These are phyloP conservation scores for Cryphonectria nitschkei DNA, from an alignment of 2,329 filamentous ascomycete species.

Conservation along the genomic window DNA sequence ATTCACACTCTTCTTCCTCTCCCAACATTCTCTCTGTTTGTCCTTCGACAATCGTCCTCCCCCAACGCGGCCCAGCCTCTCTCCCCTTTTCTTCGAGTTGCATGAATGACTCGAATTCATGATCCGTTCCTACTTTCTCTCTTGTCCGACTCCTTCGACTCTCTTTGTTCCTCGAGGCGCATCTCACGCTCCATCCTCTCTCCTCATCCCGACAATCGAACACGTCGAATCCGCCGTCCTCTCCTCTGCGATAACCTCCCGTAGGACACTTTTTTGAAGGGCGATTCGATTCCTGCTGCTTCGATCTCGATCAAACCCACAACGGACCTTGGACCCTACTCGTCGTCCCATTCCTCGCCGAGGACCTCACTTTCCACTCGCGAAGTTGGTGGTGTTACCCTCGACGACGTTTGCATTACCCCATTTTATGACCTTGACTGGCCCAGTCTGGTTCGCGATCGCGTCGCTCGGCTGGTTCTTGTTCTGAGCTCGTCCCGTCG, in stretches of 20 bases:
- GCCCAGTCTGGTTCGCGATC: slow-evolving; percentile 3
- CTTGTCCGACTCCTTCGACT: slow-evolving; percentile 33
- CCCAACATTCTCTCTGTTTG: slow-evolving; percentile 25
- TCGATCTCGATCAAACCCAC: slow-evolving; percentile 27
- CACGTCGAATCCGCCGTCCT: slow-evolving; percentile 31
- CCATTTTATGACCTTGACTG: not conserved
- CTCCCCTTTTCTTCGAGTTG: slow-evolving; percentile 20
- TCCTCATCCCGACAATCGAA: slow-evolving; percentile 32
- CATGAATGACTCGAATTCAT: slow-evolving; percentile 30
- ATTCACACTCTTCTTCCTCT: slow-evolving; percentile 23
- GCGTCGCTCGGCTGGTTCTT: not conserved
- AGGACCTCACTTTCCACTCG: slow-evolving; percentile 10
- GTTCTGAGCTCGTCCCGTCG: not conserved
- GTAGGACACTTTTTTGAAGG: not conserved
- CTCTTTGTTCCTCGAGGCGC: slow-evolving; percentile 39
- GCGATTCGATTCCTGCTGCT: not conserved
- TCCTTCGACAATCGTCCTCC: slow-evolving; percentile 23
- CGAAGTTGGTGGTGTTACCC: not conserved
- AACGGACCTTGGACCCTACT: slow-evolving; percentile 15
- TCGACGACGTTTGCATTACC: not conserved
- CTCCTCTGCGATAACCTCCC: slow-evolving; percentile 27
- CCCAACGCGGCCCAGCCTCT: slow-evolving; percentile 16
- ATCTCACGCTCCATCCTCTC: slow-evolving; percentile 29
- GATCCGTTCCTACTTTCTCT: slow-evolving; percentile 22
- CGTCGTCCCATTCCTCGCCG: not conserved